Percentiles rank a stretch among this genome's conserved stretches.
These are phyloP conservation scores for Agaricus blazei DNA, from an alignment of 768 basidiomycete species.

Conservation along the genomic window DNA sequence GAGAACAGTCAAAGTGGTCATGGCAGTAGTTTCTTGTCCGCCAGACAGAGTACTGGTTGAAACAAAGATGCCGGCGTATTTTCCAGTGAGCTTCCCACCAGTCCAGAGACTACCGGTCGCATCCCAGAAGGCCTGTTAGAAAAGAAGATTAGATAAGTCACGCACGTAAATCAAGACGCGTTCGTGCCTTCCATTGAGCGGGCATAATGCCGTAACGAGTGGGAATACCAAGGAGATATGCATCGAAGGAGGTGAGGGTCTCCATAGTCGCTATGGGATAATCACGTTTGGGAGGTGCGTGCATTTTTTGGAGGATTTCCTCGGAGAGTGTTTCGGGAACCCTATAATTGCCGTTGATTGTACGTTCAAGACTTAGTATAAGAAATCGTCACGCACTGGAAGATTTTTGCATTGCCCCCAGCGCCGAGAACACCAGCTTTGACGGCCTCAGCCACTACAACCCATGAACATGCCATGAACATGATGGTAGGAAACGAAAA, in stretches of 20 bases:
- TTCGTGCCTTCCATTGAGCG: constrained; percentile 67
- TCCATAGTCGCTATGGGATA: constrained; percentile 64
- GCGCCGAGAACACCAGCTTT: constrained; percentile 42
- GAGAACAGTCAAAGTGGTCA: constrained; percentile 45
- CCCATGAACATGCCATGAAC: constrained; percentile 44
- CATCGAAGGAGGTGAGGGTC: constrained; percentile 57
- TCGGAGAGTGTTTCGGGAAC: constrained; percentile 74
- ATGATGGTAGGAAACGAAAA: constrained; percentile 62
- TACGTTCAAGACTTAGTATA: background rate
- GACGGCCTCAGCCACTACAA: constrained; percentile 54
- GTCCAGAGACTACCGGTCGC: constrained; percentile 62
- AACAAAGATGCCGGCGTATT: constrained; percentile 66
- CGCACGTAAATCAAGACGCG: background rate
- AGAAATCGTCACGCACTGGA: constrained; percentile 37
- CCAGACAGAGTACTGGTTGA: constrained; percentile 64
- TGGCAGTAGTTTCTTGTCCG: constrained; percentile 58
- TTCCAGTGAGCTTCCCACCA: constrained; percentile 53
- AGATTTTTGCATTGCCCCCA: constrained; percentile 48
- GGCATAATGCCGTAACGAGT: constrained; percentile 81
- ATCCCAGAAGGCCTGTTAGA: constrained; percentile 69
- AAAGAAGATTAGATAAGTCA: background rate
- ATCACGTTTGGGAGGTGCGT: constrained; percentile 64
- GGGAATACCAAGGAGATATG: constrained; percentile 70
- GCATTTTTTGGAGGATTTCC: constrained; percentile 63
- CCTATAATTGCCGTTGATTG: constrained; percentile 28